Conservation (phyloP, 768 basidiomycete species). For the Phaffia tasmanica region DNA sequence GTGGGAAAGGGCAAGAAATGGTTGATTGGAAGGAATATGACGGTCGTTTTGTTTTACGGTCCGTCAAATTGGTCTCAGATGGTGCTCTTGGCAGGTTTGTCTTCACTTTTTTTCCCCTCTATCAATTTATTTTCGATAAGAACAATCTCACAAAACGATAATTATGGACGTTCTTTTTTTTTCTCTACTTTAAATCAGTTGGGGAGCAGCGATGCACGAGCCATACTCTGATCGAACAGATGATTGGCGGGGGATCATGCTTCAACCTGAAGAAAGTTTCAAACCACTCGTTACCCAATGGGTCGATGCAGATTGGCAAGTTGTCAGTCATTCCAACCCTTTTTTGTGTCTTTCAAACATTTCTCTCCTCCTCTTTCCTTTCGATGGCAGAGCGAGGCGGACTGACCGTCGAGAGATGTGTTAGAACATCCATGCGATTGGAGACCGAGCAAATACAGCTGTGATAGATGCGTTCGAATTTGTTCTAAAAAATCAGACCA, state of each 20-base stretch:
- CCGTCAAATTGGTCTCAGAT: constrained; percentile 34
- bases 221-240: constrained; percentile 60
- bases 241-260: constrained; percentile 58
- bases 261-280: constrained; percentile 48
- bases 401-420: no score
- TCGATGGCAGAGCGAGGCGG: no score
- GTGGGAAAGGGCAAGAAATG: neutral
- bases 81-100: constrained; percentile 50
- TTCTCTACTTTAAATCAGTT: constrained; percentile 74
- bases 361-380: neutral
- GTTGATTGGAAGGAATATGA: constrained; percentile 34
- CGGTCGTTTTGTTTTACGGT: constrained; percentile 50
- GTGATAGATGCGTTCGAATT: constrained; percentile 74
- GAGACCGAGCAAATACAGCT: constrained; percentile 70
- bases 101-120: constrained; percentile 44
- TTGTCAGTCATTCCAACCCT: constrained; percentile 43
- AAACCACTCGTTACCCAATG: constrained; percentile 50
- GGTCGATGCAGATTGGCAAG: constrained; percentile 68
- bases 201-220: constrained; percentile 76
- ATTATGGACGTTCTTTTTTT: constrained; percentile 45
- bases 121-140: neutral
- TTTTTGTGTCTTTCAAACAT: neutral
- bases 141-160: no score
- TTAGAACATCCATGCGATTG: constrained; percentile 56
- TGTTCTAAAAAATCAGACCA: constrained; percentile 44